A percentile compares a stretch with the other conserved stretches of the same genome.
Evolutionary conservation across 2,329 filamentous ascomycete species (phyloP).

Genomic region (Aspergillus phoenicis): DNA sequence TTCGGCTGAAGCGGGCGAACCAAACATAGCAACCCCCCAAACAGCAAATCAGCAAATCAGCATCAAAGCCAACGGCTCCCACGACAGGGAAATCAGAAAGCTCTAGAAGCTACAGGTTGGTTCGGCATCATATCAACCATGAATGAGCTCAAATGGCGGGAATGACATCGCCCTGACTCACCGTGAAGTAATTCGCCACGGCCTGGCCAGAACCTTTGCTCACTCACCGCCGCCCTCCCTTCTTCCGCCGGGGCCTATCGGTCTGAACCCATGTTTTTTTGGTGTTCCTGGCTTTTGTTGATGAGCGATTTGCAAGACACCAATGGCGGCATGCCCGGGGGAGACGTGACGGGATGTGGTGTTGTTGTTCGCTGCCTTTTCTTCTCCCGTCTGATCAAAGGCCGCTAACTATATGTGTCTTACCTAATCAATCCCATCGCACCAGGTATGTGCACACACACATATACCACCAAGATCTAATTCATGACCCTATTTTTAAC

Average conservation of each 20-base stretch:
- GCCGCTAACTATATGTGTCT: neutral
- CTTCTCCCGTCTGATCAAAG: neutral
- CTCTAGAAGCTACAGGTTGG: neutral
- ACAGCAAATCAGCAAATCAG: neutral
- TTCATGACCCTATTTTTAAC: too few relatives aligned
- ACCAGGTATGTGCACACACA: too few relatives aligned
- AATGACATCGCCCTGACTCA: slow-evolving; percentile 6
- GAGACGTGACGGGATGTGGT: neutral
- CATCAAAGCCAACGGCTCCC: neutral
- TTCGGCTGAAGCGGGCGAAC: neutral
- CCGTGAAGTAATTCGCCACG: slow-evolving; percentile 9
- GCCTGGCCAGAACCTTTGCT: neutral
- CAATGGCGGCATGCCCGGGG: neutral
- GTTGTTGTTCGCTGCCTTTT: neutral
- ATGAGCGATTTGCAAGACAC: neutral
- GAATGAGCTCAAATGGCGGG: neutral
- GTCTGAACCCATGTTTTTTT: neutral
- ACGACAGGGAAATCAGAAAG: neutral
- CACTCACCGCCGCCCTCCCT: neutral
- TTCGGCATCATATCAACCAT: neutral
- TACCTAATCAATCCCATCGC: neutral
- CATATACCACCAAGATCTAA: too few relatives aligned
- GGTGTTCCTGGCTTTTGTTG: neutral
- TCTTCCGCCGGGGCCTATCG: neutral
- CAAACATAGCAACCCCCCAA: neutral